A percentile compares a stretch with the other conserved stretches of the same genome.
phyloP scores from a whole-genome alignment of 768 basidiomycete genomes.

The Rubroboletus pulcherrimus region DNA sequence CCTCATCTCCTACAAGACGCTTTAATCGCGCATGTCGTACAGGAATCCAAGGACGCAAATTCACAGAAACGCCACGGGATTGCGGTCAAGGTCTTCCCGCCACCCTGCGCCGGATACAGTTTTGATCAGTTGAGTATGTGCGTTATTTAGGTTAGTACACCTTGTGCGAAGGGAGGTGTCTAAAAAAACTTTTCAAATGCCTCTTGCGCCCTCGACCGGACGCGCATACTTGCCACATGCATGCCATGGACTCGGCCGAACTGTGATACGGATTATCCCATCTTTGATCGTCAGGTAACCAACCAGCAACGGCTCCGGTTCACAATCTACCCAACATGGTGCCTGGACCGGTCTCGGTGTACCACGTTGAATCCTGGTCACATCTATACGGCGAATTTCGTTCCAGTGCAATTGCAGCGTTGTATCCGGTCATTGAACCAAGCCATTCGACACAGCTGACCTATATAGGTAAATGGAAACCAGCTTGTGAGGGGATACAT shows the following conservation, averaged over 20 bases:
- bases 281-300: not conserved
- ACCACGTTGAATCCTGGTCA: no score
- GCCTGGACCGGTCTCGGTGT: no score
- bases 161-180: no score
- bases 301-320: not conserved
- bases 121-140: no score
- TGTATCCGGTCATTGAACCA: no score
- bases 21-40: not conserved
- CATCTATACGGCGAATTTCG: no score
- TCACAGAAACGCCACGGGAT: not conserved
- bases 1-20: conserved; percentile 1
- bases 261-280: not conserved
- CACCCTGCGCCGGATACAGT: no score
- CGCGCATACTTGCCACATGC: not conserved
- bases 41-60: not conserved
- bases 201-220: not conserved
- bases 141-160: no score
- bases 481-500: not conserved
- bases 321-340: not conserved
- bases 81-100: not conserved
- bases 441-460: not conserved
- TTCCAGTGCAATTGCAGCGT: not conserved
- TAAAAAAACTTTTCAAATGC: not conserved
- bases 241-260: conserved; percentile 8
- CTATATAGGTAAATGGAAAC: not conserved